phyloP scores from a whole-genome alignment of 305 asterid species.

The Fraxinus dipetala region DNA sequence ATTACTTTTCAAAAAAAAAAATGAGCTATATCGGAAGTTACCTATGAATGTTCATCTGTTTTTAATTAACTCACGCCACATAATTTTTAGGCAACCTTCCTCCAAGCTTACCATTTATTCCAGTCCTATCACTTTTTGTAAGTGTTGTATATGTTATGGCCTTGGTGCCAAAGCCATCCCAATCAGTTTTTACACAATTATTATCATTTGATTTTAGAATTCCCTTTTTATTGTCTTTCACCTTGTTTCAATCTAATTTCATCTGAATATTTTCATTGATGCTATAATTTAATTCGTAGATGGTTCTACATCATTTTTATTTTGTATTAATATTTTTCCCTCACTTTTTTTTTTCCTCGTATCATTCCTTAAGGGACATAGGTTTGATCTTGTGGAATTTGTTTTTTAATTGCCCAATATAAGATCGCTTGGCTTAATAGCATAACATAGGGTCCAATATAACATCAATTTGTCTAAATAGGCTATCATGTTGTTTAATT shows the following conservation, averaged over 20 bases:
- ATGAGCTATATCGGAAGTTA: neutral
- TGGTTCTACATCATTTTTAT: neutral
- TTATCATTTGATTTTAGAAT: neutral
- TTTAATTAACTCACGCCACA: neutral
- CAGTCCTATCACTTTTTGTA: neutral
- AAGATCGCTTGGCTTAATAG: neutral
- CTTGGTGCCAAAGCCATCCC: neutral
- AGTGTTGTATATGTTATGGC: neutral
- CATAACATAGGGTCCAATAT: neutral
- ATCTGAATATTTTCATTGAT: neutral
- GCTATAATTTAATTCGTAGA: neutral
- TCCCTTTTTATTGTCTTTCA: neutral
- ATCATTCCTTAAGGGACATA: neutral
- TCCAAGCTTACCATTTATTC: neutral
- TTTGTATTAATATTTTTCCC: neutral
- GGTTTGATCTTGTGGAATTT: neutral
- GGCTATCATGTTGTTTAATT: neutral
- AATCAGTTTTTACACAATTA: neutral
- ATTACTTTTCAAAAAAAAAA: no score
- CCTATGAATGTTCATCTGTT: neutral
- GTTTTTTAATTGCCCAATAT: neutral
- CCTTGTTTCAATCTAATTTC: neutral
- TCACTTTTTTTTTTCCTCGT: neutral
- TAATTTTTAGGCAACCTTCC: neutral
- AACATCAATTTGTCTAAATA: neutral